Conservation (phyloP, 1,284 basidiomycete species). For the Papiliotrema flavescens region DNA sequence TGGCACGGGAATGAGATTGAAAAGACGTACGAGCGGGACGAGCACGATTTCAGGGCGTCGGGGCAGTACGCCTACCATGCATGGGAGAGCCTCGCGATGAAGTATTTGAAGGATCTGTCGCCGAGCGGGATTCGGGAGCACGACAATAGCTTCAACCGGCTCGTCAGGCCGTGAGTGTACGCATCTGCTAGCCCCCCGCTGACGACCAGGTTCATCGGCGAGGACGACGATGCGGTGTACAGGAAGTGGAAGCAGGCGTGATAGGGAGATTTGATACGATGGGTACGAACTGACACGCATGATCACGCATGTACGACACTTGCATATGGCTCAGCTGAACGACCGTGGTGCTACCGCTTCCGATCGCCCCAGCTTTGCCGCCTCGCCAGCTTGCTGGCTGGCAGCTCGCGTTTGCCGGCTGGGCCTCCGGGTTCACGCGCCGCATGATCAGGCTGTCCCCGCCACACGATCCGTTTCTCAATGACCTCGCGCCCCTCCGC, state of each 20-base stretch:
- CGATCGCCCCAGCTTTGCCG: neutral
- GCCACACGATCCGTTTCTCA: constrained; percentile 18
- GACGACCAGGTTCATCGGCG: constrained; percentile 26
- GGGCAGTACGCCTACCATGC: constrained; percentile 51
- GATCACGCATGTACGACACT: neutral
- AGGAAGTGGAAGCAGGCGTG: constrained; percentile 14
- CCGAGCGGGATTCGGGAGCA: constrained; percentile 36
- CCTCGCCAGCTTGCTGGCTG: neutral
- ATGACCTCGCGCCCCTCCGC: constrained; percentile 23
- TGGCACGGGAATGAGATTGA: constrained; percentile 48
- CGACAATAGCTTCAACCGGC: constrained; percentile 46
- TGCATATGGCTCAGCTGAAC: neutral
- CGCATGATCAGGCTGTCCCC: neutral
- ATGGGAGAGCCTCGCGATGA: constrained; percentile 50
- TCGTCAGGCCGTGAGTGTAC: constrained; percentile 42
- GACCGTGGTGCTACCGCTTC: neutral
- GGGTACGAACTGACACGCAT: neutral
- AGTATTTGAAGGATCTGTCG: constrained; percentile 38
- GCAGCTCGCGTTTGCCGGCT: neutral
- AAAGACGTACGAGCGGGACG: constrained; percentile 37
- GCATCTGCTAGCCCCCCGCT: neutral
- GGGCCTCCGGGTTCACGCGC: neutral
- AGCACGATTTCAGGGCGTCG: constrained; percentile 37
- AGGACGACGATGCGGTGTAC: constrained; percentile 33
- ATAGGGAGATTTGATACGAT: too few relatives aligned